phyloP scores from a whole-genome alignment of 345 rosid genomes.

The Angophora floribunda region DNA sequence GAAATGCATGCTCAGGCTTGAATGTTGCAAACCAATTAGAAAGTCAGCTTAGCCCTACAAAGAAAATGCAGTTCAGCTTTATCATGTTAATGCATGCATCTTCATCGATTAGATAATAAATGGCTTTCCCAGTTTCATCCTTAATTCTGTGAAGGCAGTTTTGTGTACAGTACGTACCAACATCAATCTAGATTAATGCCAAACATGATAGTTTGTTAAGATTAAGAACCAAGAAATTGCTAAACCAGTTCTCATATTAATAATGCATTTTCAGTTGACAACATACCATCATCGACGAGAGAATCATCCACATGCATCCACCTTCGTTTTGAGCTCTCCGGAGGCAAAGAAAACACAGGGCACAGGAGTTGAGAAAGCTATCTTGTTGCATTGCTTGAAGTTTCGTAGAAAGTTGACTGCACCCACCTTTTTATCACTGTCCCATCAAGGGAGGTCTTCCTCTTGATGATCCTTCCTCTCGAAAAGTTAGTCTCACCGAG shows the following conservation, averaged over 20 bases:
- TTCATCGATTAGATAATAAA: background rate
- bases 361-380: background rate
- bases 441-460: constrained; percentile 37
- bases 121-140: background rate
- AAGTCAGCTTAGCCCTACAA: background rate
- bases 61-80: background rate
- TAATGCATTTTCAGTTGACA: background rate
- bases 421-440: constrained; percentile 35
- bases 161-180: background rate
- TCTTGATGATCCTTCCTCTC: constrained; percentile 30
- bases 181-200: background rate
- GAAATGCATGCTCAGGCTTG: background rate
- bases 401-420: background rate
- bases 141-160: background rate
- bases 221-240: background rate
- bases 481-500: background rate
- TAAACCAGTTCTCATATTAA: background rate
- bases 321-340: constrained; percentile 52
- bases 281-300: constrained; percentile 22
- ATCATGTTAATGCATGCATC: background rate
- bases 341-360: constrained; percentile 1
- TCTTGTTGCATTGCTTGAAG: background rate
- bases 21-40: background rate
- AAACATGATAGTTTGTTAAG: background rate
- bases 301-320: constrained; percentile 27